Evolutionary conservation across 441 rosid species (phyloP).

Genomic region (Viola pubescens): DNA sequence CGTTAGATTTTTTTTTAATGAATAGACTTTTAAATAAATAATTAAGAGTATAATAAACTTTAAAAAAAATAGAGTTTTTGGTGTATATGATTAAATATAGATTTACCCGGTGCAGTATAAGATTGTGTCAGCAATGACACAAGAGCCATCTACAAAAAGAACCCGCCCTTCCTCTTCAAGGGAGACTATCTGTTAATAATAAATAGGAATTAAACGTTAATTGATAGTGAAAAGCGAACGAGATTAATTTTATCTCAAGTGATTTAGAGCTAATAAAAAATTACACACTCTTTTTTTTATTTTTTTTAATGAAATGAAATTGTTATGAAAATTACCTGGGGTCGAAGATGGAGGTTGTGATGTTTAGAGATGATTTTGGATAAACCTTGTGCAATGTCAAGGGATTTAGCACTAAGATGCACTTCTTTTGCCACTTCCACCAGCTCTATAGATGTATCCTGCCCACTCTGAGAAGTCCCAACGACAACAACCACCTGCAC

Average conservation of each 20-base stretch:
- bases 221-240: background rate
- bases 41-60: too few species aligned
- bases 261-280: too few species aligned
- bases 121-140: constrained; percentile 57
- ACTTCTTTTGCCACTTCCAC: constrained; percentile 70
- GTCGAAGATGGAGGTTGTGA: constrained; percentile 46
- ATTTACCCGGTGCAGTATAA: constrained; percentile 86
- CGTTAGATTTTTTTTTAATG: too few species aligned
- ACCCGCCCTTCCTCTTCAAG: constrained; percentile 61
- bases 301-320: too few species aligned
- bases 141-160: constrained; percentile 50
- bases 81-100: background rate
- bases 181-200: constrained; percentile 39
- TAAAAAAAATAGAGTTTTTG: too few species aligned
- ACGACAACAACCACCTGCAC: constrained; percentile 71
- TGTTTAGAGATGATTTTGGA: constrained; percentile 73
- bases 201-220: background rate
- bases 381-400: constrained; percentile 48
- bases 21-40: too few species aligned
- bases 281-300: too few species aligned
- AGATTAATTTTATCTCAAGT: background rate
- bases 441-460: constrained; percentile 88
- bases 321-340: constrained; percentile 59
- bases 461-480: constrained; percentile 78
- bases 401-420: constrained; percentile 62